Conservation (phyloP, 306 rosid genomes). For the Morella rubra region DNA sequence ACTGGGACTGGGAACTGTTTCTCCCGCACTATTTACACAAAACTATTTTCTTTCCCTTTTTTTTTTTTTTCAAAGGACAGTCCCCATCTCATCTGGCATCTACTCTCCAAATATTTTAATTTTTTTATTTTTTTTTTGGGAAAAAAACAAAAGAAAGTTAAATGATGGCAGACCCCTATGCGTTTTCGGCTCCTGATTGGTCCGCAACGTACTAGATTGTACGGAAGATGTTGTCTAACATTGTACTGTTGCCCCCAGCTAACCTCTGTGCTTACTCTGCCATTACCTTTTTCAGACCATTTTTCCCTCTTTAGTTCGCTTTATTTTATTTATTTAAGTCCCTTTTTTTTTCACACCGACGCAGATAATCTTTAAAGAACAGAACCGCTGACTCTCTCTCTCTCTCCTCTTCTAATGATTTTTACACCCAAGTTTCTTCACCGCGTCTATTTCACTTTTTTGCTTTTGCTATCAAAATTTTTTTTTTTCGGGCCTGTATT, state of each 20-base stretch:
- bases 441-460: neutral
- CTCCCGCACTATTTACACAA: too few species aligned
- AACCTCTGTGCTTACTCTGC: neutral
- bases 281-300: neutral
- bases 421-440: neutral
- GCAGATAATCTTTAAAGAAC: neutral
- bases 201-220: slow-evolving; percentile 21
- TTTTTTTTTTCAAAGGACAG: too few species aligned
- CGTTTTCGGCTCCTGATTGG: slow-evolving; percentile 49
- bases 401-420: neutral
- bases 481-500: slow-evolving; percentile 13
- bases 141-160: neutral
- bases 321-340: neutral
- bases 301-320: neutral
- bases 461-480: neutral
- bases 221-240: slow-evolving; percentile 41
- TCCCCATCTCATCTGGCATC: too few species aligned
- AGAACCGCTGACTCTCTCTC: neutral
- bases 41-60: too few species aligned
- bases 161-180: neutral
- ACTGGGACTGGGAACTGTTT: too few species aligned
- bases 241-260: slow-evolving; percentile 31
- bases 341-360: neutral
- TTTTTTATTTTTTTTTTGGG: too few species aligned
- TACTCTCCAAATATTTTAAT: neutral